These are phyloP conservation scores for Linum usitatissimum DNA, from an alignment of 345 rosid species.

Conservation along the genomic window DNA sequence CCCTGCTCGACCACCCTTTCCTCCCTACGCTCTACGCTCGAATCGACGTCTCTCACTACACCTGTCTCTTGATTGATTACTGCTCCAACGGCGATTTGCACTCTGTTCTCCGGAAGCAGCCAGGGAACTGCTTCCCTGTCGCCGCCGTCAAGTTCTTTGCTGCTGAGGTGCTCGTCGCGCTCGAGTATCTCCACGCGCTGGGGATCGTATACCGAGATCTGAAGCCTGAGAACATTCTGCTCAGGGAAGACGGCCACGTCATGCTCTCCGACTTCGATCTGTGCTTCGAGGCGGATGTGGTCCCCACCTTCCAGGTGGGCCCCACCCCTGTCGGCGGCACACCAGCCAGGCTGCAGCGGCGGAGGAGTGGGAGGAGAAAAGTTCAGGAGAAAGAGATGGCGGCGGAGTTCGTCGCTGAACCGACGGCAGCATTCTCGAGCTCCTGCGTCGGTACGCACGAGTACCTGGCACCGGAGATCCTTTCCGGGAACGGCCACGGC, in stretches of 20 bases:
- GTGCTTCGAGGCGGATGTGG: slow-evolving; percentile 5
- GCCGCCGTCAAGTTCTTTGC: slow-evolving; percentile 1
- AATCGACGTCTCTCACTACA: slow-evolving; percentile 1
- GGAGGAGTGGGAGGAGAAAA: background rate
- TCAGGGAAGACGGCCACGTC: slow-evolving; percentile 1
- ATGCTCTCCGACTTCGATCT: slow-evolving; percentile 2
- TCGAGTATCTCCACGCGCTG: background rate
- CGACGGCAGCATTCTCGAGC: slow-evolving; percentile 44
- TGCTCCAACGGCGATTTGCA: slow-evolving; percentile 1
- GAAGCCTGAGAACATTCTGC: slow-evolving; percentile 1
- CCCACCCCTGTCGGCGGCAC: background rate
- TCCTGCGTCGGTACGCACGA: slow-evolving; percentile 5
- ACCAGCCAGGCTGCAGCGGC: background rate
- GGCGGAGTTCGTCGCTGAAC: slow-evolving; percentile 53
- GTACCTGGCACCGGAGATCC: slow-evolving; percentile 1
- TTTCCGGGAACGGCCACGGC: slow-evolving; percentile 3
- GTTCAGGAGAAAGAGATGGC: slow-evolving; percentile 25
- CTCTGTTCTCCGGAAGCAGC: background rate
- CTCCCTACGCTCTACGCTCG: slow-evolving; percentile 4
- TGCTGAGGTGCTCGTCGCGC: background rate
- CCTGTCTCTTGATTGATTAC: background rate
- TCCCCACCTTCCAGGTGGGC: slow-evolving; percentile 27
- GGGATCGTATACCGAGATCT: slow-evolving; percentile 4
- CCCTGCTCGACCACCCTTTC: slow-evolving; percentile 33
- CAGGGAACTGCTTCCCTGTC: background rate